phyloP scores from a whole-genome alignment of 176 grass and related monocot genomes.

The Triticum monococcum region DNA sequence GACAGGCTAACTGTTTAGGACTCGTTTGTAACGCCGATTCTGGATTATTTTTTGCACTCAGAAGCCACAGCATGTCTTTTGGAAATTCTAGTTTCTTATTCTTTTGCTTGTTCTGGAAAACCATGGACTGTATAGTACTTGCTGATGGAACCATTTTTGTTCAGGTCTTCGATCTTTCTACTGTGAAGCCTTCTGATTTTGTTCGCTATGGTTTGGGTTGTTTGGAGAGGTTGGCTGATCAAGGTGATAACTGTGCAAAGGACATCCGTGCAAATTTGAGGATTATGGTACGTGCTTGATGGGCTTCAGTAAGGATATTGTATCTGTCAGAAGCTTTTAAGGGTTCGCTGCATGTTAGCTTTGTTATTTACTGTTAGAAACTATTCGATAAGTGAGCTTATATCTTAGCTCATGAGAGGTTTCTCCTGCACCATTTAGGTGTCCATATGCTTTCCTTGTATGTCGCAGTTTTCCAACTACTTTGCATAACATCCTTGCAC shows the following conservation, averaged over 20 bases:
- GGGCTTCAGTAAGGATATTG: neutral
- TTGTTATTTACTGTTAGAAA: neutral
- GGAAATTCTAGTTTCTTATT: neutral
- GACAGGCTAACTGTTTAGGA: neutral
- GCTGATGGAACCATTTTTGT: conserved; percentile 21
- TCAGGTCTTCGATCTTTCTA: conserved; percentile 92
- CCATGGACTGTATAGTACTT: neutral
- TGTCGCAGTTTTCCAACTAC: conserved; percentile 18
- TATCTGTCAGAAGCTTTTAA: conserved; percentile 15
- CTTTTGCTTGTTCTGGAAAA: conserved; percentile 8
- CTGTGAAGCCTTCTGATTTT: conserved; percentile 82
- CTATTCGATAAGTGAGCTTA: neutral
- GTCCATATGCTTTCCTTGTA: neutral
- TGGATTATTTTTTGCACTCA: neutral
- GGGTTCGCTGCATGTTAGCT: neutral
- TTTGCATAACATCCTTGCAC: conserved; percentile 30
- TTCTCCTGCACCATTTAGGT: neutral
- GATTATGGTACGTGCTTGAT: conserved; percentile 76
- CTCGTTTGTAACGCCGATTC: neutral
- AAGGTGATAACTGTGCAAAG: conserved; percentile 73
- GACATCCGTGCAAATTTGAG: conserved; percentile 67
- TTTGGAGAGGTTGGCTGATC: conserved; percentile 82
- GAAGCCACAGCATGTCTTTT: neutral
- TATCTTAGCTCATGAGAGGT: conserved; percentile 4
- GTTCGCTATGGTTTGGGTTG: conserved; percentile 80